Conservation (phyloP, 2,329 filamentous ascomycete species). For the Sclerotinia spermophila region DNA sequence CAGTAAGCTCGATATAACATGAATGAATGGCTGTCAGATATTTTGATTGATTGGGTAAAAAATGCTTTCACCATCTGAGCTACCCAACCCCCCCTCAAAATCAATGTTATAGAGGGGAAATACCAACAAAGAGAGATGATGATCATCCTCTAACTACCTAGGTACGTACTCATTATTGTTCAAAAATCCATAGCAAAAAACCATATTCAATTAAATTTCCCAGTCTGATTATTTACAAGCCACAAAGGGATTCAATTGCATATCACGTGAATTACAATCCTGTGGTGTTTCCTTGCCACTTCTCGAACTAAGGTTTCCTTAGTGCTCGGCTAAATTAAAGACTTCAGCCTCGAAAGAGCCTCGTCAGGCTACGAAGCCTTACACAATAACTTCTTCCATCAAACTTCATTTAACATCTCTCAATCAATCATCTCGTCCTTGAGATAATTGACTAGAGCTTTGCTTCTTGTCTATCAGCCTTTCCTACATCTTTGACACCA, state of each 20-base stretch:
- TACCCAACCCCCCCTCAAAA: not conserved
- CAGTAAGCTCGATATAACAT: not conserved
- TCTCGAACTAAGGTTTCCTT: not conserved
- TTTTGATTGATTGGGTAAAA: not conserved
- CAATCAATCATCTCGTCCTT: constrained; percentile 14
- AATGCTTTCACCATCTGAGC: not conserved
- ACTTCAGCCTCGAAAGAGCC: constrained; percentile 19
- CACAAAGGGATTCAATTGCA: not conserved
- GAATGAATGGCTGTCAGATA: not conserved
- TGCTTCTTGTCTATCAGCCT: not conserved
- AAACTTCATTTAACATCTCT: not conserved
- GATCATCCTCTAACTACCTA: not conserved
- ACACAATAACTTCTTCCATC: constrained; percentile 16
- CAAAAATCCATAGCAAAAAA: not conserved
- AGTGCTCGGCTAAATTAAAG: constrained; percentile 18
- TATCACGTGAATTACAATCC: not conserved
- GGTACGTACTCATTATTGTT: not conserved
- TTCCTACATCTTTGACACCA: not conserved
- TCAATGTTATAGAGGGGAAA: not conserved
- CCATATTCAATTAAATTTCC: not conserved
- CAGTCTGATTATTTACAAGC: not conserved
- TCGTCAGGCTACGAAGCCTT: constrained; percentile 21
- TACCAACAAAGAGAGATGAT: not conserved
- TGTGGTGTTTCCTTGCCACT: not conserved
- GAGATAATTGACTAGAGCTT: constrained; percentile 2